Conservation (phyloP, 352 stramenopile species). For the Phytophthora colocasiae region DNA sequence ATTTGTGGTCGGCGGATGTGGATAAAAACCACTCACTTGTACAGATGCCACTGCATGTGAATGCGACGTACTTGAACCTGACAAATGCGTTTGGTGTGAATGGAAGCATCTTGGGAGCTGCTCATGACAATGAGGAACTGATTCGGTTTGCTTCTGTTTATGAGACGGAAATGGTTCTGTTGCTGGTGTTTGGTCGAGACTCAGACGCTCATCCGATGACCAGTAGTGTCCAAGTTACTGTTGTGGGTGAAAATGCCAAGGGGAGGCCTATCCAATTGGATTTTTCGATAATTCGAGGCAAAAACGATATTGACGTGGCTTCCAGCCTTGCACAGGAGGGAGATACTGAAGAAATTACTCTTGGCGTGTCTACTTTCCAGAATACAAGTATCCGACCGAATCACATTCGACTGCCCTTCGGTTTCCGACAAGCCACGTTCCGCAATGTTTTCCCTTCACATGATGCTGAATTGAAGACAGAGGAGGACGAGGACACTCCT, state of each 20-base stretch:
- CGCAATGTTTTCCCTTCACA: conserved; percentile 24
- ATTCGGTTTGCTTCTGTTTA: conserved; percentile 80
- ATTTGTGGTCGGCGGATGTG: conserved; percentile 59
- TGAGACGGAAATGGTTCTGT: conserved; percentile 74
- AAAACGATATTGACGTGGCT: conserved; percentile 40
- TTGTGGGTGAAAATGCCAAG: conserved; percentile 53
- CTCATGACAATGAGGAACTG: conserved; percentile 72
- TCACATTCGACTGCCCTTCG: conserved; percentile 68
- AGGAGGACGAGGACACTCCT: neutral
- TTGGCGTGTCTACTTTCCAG: conserved; percentile 64
- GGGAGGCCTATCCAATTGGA: conserved; percentile 49
- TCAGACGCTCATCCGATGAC: conserved; percentile 66
- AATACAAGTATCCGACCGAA: conserved; percentile 72
- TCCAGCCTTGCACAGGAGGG: conserved; percentile 14
- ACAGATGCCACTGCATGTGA: conserved; percentile 65
- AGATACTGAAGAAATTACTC: conserved; percentile 19
- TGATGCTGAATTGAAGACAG: conserved; percentile 6
- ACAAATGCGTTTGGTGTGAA: conserved; percentile 71
- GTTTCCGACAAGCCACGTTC: conserved; percentile 70
- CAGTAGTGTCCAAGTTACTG: conserved; percentile 55
- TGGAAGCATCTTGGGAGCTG: conserved; percentile 55
- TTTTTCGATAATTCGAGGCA: conserved; percentile 66
- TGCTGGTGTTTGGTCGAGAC: conserved; percentile 83
- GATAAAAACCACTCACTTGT: conserved; percentile 66
- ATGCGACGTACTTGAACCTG: conserved; percentile 77